Evolutionary conservation across 805 yeast species (phyloP), one percentile per base, ranked within the genome.

Genomic region (Ogataea methanolica): DNA sequence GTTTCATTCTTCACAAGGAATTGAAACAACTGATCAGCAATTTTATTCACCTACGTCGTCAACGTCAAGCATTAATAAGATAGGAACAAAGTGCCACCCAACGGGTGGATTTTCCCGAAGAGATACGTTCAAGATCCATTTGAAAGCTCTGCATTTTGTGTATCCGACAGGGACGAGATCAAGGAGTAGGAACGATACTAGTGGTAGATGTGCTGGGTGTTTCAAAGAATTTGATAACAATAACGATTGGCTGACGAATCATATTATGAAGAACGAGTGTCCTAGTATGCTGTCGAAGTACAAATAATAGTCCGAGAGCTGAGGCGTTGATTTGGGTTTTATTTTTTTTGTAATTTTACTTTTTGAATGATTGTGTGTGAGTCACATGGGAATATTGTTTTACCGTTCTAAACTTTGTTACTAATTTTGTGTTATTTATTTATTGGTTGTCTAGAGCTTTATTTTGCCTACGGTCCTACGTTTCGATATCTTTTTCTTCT

Each of bases 21-120:
- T 39, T 39, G 16, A 39, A 39, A 45, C 55, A 17, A 51, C 38
- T 19, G 52, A 65, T 48, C 9, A 14, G 36, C 14, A 26, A 26
- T 26, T 43, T 26, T 44, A 34, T n/a, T 26, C 45, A 14, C 59
- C 58, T n/a, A 36, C 52, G 5, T 21, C 33, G 15, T 26, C 37
- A 26, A 41, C 21, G 8, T 31, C 14, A 35, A 34, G 7, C 14
- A 39, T 39, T 12, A 26, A 39, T n/a, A 39, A 39, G 12, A 6
- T 17, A 15, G 67, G 67, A 2, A 58, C 69, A 44, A 69, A 72
- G 51, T 79, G 84, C 52, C 83, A 78, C 56, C 76, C 80, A 17
- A 75, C 73, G 21, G 84, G 83, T 6, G 81, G 80, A 4, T 79
- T 79, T 55, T 76, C 83, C 6, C 67, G 84, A 57, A 68, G 83